These are phyloP conservation scores for Pharus latifolius DNA, from an alignment of 176 grass and related monocot species.

Conservation along the genomic window DNA sequence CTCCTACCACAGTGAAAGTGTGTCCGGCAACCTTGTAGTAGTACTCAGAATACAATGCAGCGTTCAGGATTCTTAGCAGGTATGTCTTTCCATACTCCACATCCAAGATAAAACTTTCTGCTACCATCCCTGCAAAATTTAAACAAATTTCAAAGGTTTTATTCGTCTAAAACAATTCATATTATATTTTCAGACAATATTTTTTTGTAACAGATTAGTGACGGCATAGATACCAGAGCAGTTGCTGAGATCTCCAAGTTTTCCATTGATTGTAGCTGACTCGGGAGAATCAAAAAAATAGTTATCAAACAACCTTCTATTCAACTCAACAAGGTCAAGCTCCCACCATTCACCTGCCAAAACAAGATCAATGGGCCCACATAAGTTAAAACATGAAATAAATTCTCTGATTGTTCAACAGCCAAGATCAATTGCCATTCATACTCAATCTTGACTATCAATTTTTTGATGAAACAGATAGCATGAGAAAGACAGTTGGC, in stretches of 20 bases:
- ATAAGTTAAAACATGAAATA: too few relatives aligned
- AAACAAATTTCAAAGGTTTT: too few relatives aligned
- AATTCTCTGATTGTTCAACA: too few relatives aligned
- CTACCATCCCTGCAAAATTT: background rate
- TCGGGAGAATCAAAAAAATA: background rate
- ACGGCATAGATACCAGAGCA: too few relatives aligned
- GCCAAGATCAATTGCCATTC: too few relatives aligned
- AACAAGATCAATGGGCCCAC: too few relatives aligned
- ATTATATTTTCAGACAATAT: background rate
- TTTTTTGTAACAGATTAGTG: too few relatives aligned
- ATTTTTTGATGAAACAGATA: too few relatives aligned
- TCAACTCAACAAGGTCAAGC: background rate
- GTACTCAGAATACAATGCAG: slow-evolving; percentile 5
- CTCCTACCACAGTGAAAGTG: slow-evolving; percentile 5
- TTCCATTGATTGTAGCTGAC: slow-evolving; percentile 19
- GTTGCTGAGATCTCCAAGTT: slow-evolving; percentile 24
- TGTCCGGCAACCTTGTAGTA: slow-evolving; percentile 12
- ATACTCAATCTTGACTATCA: too few relatives aligned
- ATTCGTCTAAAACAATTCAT: too few relatives aligned
- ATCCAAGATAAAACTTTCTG: background rate
- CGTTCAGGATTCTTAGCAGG: background rate
- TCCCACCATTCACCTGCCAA: slow-evolving; percentile 7
- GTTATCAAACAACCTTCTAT: background rate
- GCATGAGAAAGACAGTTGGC: too few relatives aligned
- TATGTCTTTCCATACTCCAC: background rate